phyloP scores from a whole-genome alignment of 2,329 filamentous ascomycete species.

The Diatrype stigma region DNA sequence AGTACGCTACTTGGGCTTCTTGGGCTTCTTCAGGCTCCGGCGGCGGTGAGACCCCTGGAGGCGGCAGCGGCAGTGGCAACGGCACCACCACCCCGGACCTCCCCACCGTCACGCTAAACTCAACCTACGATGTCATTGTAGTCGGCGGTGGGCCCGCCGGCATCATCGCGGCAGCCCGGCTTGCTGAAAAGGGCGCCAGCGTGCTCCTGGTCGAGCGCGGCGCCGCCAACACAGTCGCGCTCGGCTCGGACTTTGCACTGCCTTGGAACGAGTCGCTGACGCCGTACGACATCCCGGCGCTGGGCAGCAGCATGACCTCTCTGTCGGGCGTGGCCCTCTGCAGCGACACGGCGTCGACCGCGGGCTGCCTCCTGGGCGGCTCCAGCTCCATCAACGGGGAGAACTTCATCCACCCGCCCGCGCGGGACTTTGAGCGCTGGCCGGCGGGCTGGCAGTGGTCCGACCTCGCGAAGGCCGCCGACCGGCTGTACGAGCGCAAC shows the following conservation, averaged over 20 bases:
- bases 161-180: constrained; percentile 30
- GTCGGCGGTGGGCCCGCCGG: constrained; percentile 34
- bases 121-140: constrained; percentile 33
- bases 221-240: constrained; percentile 26
- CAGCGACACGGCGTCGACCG: constrained; percentile 30
- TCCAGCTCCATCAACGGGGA: constrained; percentile 30
- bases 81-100: constrained; percentile 14
- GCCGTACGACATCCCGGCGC: constrained; percentile 26
- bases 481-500: constrained; percentile 22
- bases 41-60: constrained; percentile 3
- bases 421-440: constrained; percentile 27
- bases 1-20: constrained; percentile 24
- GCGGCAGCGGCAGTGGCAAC: constrained; percentile 5
- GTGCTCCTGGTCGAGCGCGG: constrained; percentile 36
- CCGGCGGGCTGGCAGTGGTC: constrained; percentile 25
- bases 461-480: constrained; percentile 21
- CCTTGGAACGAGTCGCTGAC: constrained; percentile 30
- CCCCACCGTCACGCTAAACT: constrained; percentile 8
- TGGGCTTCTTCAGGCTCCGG: constrained; percentile 3
- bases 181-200: constrained; percentile 31
- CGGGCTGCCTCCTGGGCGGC: constrained; percentile 34
- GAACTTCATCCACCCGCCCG: constrained; percentile 29
- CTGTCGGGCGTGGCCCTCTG: constrained; percentile 25
- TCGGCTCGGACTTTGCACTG: constrained; percentile 25
- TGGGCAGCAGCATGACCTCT: constrained; percentile 21